These are phyloP conservation scores for Lactuca saligna DNA, from an alignment of 129 eudicot species.

Conservation along the genomic window DNA sequence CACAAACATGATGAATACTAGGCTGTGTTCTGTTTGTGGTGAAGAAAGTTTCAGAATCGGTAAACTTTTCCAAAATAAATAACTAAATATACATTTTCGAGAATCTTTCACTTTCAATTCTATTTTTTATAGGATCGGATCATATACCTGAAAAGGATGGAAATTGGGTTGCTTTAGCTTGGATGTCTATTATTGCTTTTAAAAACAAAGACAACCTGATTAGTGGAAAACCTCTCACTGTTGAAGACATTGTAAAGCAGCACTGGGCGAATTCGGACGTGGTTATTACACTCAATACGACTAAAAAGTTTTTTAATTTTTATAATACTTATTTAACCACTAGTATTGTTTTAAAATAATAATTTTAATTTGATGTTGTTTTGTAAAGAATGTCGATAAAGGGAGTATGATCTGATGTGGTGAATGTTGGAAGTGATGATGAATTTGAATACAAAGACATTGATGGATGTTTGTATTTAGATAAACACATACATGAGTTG, in stretches of 20 bases:
- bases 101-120: neutral
- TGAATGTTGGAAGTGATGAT: too few relatives aligned
- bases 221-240: slow-evolving; percentile 76
- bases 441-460: too few relatives aligned
- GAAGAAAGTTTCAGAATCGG: slow-evolving; percentile 99
- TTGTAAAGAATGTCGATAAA: slow-evolving; percentile 74
- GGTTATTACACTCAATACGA: slow-evolving; percentile 83
- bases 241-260: slow-evolving; percentile 82
- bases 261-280: slow-evolving; percentile 91
- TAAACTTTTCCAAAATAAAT: slow-evolving; percentile 9
- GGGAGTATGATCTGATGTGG: slow-evolving; percentile 68
- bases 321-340: slow-evolving; percentile 2
- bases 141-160: slow-evolving; percentile 93
- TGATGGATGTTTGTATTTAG: too few relatives aligned
- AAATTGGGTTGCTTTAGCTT: slow-evolving; percentile 91
- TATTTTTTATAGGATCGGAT: slow-evolving; percentile 53
- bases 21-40: slow-evolving; percentile 91
- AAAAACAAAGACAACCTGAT: slow-evolving; percentile 66
- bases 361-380: slow-evolving; percentile 20
- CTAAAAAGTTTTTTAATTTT: slow-evolving; percentile 60
- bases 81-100: too few relatives aligned
- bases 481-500: too few relatives aligned
- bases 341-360: neutral
- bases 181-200: slow-evolving; percentile 79
- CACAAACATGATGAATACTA: slow-evolving; percentile 94